These are phyloP conservation scores for Aspergillus niger DNA, from an alignment of 2,329 filamentous ascomycete species.

Conservation along the genomic window DNA sequence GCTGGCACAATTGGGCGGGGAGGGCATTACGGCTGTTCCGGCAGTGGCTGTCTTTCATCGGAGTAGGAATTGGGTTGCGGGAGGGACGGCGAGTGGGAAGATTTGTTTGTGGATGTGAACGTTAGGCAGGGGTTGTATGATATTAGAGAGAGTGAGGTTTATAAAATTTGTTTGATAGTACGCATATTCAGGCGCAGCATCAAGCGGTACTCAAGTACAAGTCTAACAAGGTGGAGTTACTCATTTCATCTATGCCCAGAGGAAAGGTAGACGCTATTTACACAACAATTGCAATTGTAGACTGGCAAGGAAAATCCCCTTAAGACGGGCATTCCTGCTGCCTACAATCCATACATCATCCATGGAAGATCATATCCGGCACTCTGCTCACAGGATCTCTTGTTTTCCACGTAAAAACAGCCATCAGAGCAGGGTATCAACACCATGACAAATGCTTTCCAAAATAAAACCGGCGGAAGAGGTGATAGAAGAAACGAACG, in stretches of 20 bases:
- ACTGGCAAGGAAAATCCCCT: not conserved
- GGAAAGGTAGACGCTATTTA: conserved; percentile 31
- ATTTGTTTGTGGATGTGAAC: conserved; percentile 80
- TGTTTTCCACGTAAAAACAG: conserved; percentile 27
- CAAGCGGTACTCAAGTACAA: not conserved
- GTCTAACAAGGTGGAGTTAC: conserved; percentile 13
- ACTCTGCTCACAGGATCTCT: conserved; percentile 14
- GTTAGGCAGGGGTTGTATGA: not conserved
- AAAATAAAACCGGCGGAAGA: conserved; percentile 18
- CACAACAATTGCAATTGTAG: conserved; percentile 16
- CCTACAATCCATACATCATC: conserved; percentile 1
- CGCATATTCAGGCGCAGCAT: not conserved
- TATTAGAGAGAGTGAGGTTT: not conserved
- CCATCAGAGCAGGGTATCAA: conserved; percentile 45
- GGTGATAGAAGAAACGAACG: conserved; percentile 25
- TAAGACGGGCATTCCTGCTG: not conserved
- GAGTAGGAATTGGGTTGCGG: conserved; percentile 85
- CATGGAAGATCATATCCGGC: conserved; percentile 11
- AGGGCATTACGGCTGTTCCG: conserved; percentile 91
- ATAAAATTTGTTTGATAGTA: not conserved
- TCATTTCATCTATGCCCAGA: conserved; percentile 37
- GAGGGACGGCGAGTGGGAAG: conserved; percentile 89
- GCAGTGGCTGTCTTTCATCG: conserved; percentile 91
- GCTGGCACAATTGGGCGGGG: conserved; percentile 82
- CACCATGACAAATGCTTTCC: conserved; percentile 45